Base-by-base conservation (phyloP, 371 early-diverging fungal species). In the Umbelopsis sp. region DNA sequence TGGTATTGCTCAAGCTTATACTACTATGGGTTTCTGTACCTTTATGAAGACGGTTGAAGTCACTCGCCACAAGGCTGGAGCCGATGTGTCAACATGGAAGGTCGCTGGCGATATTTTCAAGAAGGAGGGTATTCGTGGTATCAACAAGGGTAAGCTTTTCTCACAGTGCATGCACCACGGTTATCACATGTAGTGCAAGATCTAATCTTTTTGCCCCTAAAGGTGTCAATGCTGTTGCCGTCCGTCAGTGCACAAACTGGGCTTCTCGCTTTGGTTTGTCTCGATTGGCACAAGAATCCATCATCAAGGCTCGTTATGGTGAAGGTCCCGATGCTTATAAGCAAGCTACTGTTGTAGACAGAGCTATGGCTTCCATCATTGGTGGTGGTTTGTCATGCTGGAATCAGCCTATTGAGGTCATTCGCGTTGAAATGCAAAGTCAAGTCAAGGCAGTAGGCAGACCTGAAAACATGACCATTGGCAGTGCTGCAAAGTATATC, bases 1-100 rank as follows among this genome's bases (percentile, higher is more conserved):
- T 57, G 95, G 95, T 76, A 82, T 95, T 52, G 89, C 91, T 25
- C 93, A 96, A 83, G 97, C 98, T 0, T 96, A 98, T 85, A 90
- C 96, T 38, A 97, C 98, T 32, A 98, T 97, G 97, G 97, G 98
- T 7, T 97, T 97, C 82, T 97, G 97, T 83, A 98, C 98, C 0
- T 98, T 97, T 78, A 98, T 98, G 98, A 97, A 97, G 81, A 98
- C 98, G 1, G 98, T 98, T 20, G 98, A 98, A 73, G 97, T 98
- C 51, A 98, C 98, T 4, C 89, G 97, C 45, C 95, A 94, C 86
- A 98, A 97, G 83, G 87, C 85, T 67, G 86, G 89, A 18, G 85
- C 81, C 50, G 80, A 85, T 41, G 77, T 85, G 57, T 94, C 96
- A 22, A 94, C 96, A 64, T 87, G 91, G 71, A 82, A 85, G 50